These are phyloP conservation scores for Mitragyna speciosa DNA, from an alignment of 257 asterid species.

Conservation along the genomic window DNA sequence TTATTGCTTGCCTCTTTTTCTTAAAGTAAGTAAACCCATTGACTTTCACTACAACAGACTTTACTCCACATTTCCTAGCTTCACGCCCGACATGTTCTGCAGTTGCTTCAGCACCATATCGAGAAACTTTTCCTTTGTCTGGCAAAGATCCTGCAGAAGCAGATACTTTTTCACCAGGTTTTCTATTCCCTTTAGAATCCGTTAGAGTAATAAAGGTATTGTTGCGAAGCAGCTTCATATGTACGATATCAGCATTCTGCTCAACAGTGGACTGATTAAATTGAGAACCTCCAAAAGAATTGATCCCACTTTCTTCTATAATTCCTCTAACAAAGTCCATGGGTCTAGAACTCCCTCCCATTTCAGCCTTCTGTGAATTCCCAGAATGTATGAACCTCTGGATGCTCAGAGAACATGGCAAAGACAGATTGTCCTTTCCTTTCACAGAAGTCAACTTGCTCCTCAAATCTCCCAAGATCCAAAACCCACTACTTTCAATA, in stretches of 20 bases:
- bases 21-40: conserved; percentile 67
- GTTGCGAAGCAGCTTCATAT: conserved; percentile 79
- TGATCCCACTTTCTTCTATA: conserved; percentile 6
- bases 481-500: conserved; percentile 11
- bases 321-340: conserved; percentile 33
- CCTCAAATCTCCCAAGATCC: conserved; percentile 34
- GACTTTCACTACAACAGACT: conserved; percentile 82
- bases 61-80: conserved; percentile 59
- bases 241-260: conserved; percentile 81
- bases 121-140: conserved; percentile 59
- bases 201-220: conserved; percentile 79
- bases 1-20: conserved; percentile 72
- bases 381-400: conserved; percentile 50
- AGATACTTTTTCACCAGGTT: conserved; percentile 39
- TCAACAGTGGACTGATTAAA: conserved; percentile 36
- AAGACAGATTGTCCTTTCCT: conserved; percentile 23
- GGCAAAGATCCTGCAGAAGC: conserved; percentile 68
- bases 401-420: conserved; percentile 35
- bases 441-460: conserved; percentile 30
- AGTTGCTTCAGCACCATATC: conserved; percentile 78
- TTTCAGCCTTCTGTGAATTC: conserved; percentile 35
- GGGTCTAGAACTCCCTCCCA: conserved; percentile 26
- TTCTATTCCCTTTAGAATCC: conserved; percentile 75
- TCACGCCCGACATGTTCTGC: conserved; percentile 84
- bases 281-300: conserved; percentile 14